Evolutionary conservation across 495 filamentous ascomycete genomes (phyloP).

Genomic region (Aspergillus steynii): DNA sequence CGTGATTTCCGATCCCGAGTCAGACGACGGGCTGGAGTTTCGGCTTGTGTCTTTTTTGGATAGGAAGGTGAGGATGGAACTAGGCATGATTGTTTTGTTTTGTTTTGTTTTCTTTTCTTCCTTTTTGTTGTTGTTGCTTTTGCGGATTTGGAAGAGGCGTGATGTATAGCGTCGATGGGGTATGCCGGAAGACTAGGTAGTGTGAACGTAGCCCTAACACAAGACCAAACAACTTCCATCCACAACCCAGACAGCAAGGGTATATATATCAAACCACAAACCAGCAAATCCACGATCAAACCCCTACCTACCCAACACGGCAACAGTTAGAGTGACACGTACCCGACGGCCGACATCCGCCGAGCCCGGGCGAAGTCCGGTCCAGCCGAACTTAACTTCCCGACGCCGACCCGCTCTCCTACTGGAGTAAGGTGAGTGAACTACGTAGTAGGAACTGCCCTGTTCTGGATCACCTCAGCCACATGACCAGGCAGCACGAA

Average conservation of each 20-base stretch:
- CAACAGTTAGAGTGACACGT: background rate
- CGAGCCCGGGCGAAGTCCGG: background rate
- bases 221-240: background rate
- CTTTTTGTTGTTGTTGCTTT: background rate
- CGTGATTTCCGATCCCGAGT: slow-evolving; percentile 6
- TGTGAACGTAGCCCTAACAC: background rate
- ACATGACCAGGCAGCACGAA: slow-evolving; percentile 34
- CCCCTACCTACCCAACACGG: background rate
- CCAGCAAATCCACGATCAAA: too few species aligned
- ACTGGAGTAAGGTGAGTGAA: background rate
- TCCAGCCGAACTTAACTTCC: background rate
- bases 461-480: slow-evolving; percentile 17
- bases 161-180: background rate
- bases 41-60: background rate
- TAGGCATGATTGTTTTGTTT: background rate
- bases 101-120: background rate
- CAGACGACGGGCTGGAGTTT: background rate
- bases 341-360: background rate
- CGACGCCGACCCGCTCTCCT: background rate
- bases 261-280: background rate
- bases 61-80: slow-evolving; percentile 1
- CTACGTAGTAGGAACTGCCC: background rate
- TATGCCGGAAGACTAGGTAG: too few species aligned
- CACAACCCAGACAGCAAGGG: background rate
- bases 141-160: background rate